Percentiles rank a stretch among this genome's conserved stretches.
Conservation (phyloP, 2,329 filamentous ascomycete genomes). For the Colletotrichum sp. region DNA sequence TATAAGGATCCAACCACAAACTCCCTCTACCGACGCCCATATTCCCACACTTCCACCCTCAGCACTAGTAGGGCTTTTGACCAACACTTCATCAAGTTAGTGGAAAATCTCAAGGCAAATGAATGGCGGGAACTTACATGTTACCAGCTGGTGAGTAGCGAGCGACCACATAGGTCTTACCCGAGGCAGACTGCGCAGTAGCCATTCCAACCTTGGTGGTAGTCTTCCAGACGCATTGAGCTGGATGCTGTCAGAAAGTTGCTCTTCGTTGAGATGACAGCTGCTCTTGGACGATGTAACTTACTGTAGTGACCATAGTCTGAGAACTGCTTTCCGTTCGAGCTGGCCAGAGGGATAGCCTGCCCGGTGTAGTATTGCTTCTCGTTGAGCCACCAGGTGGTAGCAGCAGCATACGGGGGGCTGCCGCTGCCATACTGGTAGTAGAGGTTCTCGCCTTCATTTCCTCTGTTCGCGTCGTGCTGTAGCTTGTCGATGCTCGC, state of each 20-base stretch:
- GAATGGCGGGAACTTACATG: background rate
- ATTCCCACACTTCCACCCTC: background rate
- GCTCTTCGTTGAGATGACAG: fast-evolving
- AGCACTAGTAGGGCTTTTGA: background rate
- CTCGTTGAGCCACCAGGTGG: background rate
- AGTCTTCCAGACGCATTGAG: constrained; percentile 33
- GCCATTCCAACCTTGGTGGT: constrained; percentile 36
- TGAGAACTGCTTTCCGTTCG: background rate
- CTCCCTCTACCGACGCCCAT: background rate
- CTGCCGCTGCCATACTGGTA: background rate
- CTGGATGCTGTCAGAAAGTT: background rate
- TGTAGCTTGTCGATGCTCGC: background rate
- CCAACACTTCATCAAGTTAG: background rate
- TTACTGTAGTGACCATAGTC: constrained; percentile 31
- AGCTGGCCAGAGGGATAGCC: background rate
- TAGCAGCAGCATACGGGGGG: background rate
- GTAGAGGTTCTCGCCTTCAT: constrained; percentile 1
- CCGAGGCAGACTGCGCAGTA: constrained; percentile 27
- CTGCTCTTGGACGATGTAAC: background rate
- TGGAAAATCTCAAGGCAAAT: background rate
- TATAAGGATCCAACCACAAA: background rate
- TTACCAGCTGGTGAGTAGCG: constrained; percentile 37
- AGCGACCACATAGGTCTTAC: constrained; percentile 33
- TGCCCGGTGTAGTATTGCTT: background rate
- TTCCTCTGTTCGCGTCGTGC: background rate